Conservation (phyloP, 2,329 filamentous ascomycete genomes). For the Pseudocercospora fuligena region DNA sequence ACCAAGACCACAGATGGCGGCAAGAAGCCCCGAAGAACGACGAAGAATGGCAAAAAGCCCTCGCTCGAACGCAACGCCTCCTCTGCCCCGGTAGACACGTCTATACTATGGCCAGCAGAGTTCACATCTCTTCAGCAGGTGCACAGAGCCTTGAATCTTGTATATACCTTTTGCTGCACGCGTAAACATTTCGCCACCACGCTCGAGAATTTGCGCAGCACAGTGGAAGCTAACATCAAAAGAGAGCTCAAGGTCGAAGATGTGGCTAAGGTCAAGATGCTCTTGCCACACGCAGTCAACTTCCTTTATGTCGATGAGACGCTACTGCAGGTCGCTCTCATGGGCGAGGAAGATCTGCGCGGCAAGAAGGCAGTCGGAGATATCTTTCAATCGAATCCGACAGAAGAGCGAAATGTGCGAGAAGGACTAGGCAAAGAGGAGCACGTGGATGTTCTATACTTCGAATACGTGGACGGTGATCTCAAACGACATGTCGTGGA, state of each 20-base stretch:
- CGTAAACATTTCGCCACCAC: constrained; percentile 91
- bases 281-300: constrained; percentile 77
- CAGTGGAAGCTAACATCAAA: constrained; percentile 83
- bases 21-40: constrained; percentile 54
- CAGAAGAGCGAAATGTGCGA: constrained; percentile 42
- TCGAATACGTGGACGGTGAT: constrained; percentile 92
- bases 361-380: constrained; percentile 61
- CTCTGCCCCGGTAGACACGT: constrained; percentile 56
- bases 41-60: constrained; percentile 47
- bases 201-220: constrained; percentile 81
- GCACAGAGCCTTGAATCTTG: constrained; percentile 84
- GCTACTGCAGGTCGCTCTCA: constrained; percentile 78
- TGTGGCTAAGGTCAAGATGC: constrained; percentile 77
- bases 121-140: constrained; percentile 76
- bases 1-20: constrained; percentile 64
- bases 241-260: constrained; percentile 73
- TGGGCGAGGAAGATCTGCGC: constrained; percentile 70
- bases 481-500: constrained; percentile 78
- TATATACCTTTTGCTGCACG: constrained; percentile 93
- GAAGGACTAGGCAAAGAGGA: constrained; percentile 45
- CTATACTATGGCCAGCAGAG: constrained; percentile 72
- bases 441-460: constrained; percentile 72
- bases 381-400: constrained; percentile 50
- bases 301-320: constrained; percentile 88
- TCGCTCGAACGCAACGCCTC: constrained; percentile 52